Evolutionary conservation across 805 yeast genomes (phyloP), one percentile per base, ranked within the genome.

Genomic region (Yamadazyma kitorensis): DNA sequence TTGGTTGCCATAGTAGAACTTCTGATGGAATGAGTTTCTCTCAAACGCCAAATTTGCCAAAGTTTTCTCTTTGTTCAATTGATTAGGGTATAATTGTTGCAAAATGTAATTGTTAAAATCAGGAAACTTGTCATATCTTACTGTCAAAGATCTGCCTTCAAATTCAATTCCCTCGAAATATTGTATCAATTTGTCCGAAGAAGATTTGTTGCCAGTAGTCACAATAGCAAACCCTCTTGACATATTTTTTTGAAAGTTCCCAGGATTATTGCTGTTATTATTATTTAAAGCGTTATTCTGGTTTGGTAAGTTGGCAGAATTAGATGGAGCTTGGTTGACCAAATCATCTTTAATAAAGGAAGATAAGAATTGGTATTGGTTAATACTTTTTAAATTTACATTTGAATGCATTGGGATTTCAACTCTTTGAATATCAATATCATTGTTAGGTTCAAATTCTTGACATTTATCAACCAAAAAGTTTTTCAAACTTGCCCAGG

Each of bases 211-310:
- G 1, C 63, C 63, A 16, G 77, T 78, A 4, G 72, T 64, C 1
- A 78, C 84, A 30, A 81, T 70, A 1, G 86, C 87, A 60, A 77
- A 81, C 2, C 88, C 87, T 46, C 78, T 71, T 16, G 41, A 36
- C 20, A 27, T 18, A 12, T 15, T 16, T 11, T 16, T 14, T 15
- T 27, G 23, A 20, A 20, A 20, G 23, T 8, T 8, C 23, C 23
- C 11, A 20, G 23, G 11, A 8, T 20, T 20, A 20, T 8, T 20
- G 23, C n/a, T n/a, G n/a, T n/a, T n/a, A n/a, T n/a, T n/a, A n/a
- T n/a, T n/a, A n/a, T n/a, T n/a, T n/a, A n/a, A n/a, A n/a, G n/a
- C n/a, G n/a, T n/a, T n/a, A n/a, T n/a, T n/a, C n/a, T n/a, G n/a
- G n/a, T n/a, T n/a, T 8, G 23, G 23, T 20, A 9, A 11, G 27